Base-by-base conservation (phyloP, 768 basidiomycete genomes). In the Sporobolomyces roseus region DNA sequence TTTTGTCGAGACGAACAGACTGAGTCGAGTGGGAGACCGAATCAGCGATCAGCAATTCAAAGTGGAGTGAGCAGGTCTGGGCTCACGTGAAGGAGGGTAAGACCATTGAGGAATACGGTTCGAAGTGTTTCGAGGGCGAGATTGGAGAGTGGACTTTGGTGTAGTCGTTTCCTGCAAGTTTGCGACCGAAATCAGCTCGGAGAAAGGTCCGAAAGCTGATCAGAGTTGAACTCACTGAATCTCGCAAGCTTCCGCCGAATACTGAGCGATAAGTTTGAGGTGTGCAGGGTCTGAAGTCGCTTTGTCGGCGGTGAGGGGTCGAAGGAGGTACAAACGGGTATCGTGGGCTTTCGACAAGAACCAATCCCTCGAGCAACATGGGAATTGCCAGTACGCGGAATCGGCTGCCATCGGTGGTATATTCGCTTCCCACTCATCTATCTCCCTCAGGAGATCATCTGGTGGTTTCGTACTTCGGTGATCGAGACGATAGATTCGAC, bases 1-100 rank as follows among this genome's bases (percentile, higher is more conserved):
- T 14, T 1, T 27, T 48, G 16, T 60, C 36, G 29, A 70, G 23
- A 14, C 48, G 64, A n/a, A 53, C 61, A 49, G 69, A 63, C 52
- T 67, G 35, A n/a, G n/a, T n/a, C n/a, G 19, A 5, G 30, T 6
- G 5, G 17, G 25, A 41, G 12, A 45, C 19, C 16, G n/a, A 27
- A 58, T 14, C 10, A 27, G 4, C n/a, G 7, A 4, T 38, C 36
- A 36, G 53, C 35, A 14, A 35, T 23, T 27, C 12, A n/a, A 41
- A 36, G 36, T 3, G 5, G 10, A 27, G 3, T 4, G 4, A 7
- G 17, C 12, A 41, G 23, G 52, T 9, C 23, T 16, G 35, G 36
- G 23, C 56, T 29, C 29, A 58, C 56, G 35, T 65, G 69, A 19
- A 70, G 69, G 21, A 70, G 69, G 7, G 69, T 70, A 8, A 70